Evolutionary conservation across 768 basidiomycete genomes (phyloP), one percentile per base, ranked within the genome.

Genomic region (Boletus pseudo-olivaceus): DNA sequence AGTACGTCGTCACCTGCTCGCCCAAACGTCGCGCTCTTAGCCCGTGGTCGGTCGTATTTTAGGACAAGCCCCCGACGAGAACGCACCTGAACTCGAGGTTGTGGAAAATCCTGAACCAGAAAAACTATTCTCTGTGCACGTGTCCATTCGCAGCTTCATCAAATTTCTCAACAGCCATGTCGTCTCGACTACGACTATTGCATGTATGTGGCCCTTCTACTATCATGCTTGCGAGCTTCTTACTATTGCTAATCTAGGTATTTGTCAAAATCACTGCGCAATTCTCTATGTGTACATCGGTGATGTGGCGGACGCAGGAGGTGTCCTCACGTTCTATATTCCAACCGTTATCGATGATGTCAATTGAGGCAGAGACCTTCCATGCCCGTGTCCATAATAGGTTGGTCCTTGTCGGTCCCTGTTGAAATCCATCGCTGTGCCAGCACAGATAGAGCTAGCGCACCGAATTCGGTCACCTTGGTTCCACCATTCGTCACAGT

Each of bases 251-350:
- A 32, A 55, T 26, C 0, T 63, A 94, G 91, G 87, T 64, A 78
- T 94, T 47, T 94, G 92, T 65, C 83, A 85, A 59, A 78, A 83
- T 54, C 87, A 93, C 58, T 93, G 90, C 65, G 77, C 90, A 54
- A 93, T 94, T 60, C 78, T 93, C 47, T 94, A 93, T 58, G 90
- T 93, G 50, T 94, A 93, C 64, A 87, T 93, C 41, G 92, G 92
- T 10, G 85, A 90, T 32, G 78, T 85, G 11, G 81, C 82, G 5
- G 84, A 90, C 52, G 82, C 87, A 0, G 89, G 91, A 42, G 92
- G 90, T 3, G 88, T 94, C 39, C 75, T 94, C 57, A 94, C 92
- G 3, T 93, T 89, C 66, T 94, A 93, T 64, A 84, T 94, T 48
- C 92, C 92, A 40, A 88, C 86, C 1, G 81, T 89, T 37, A 77